Evolutionary conservation across 306 rosid species (phyloP).

Genomic region (Citrullus colocynthis): DNA sequence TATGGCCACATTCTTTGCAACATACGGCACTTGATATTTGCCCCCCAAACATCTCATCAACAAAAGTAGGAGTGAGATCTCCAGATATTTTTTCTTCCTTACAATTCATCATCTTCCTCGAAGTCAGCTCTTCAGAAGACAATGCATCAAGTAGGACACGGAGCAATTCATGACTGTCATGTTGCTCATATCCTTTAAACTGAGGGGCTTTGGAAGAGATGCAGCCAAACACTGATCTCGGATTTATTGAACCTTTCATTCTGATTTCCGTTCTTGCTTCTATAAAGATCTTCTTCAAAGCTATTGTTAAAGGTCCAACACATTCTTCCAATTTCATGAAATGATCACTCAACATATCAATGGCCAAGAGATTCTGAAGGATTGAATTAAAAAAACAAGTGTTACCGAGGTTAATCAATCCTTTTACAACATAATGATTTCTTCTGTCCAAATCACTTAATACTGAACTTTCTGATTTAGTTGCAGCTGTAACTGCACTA

Average conservation of each 20-base stretch:
- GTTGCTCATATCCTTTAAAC: conserved; percentile 86
- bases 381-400: conserved; percentile 94
- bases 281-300: conserved; percentile 61
- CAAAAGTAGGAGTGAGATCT: conserved; percentile 35
- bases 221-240: conserved; percentile 68
- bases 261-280: conserved; percentile 57
- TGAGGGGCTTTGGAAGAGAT: conserved; percentile 81
- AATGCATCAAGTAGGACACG: conserved; percentile 76
- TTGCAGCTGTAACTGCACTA: conserved; percentile 40
- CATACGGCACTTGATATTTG: conserved; percentile 73
- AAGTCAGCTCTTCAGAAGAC: conserved; percentile 57
- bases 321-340: conserved; percentile 41
- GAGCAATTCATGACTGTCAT: conserved; percentile 92
- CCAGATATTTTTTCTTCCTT: conserved; percentile 34
- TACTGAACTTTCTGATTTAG: conserved; percentile 25
- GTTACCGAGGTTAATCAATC: conserved; percentile 80
- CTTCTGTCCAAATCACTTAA: conserved; percentile 28
- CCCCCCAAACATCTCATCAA: conserved; percentile 80
- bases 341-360: conserved; percentile 45
- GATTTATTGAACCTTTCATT: conserved; percentile 49
- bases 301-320: conserved; percentile 50
- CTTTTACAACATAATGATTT: conserved; percentile 54
- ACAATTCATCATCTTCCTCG: conserved; percentile 36
- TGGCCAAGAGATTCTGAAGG: conserved; percentile 76
- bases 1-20: conserved; percentile 73